Evolutionary conservation across 192 early-diverging fungal genomes (phyloP).

Genomic region (Linnemannia zychae): DNA sequence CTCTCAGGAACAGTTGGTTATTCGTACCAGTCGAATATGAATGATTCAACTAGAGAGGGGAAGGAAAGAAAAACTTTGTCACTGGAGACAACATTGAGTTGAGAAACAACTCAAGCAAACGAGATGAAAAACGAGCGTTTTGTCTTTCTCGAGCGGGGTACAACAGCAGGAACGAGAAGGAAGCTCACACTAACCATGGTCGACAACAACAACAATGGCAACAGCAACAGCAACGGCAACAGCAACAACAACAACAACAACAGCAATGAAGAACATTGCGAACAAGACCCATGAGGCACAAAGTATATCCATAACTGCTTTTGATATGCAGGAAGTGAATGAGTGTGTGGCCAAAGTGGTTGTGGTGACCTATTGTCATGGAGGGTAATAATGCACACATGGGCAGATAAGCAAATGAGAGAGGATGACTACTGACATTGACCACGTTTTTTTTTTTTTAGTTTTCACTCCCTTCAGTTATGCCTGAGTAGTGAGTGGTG

Average conservation of each 20-base stretch:
- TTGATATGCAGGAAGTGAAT: background rate
- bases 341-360: too few relatives aligned
- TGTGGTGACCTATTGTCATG: too few relatives aligned
- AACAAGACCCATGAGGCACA: too few relatives aligned
- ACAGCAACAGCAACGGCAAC: background rate
- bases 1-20: constrained; percentile 7
- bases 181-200: background rate
- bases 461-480: background rate
- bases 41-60: too few relatives aligned
- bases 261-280: too few relatives aligned
- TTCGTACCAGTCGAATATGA: background rate
- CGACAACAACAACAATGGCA: background rate
- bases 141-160: background rate
- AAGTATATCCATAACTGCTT: background rate
- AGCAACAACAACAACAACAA: too few relatives aligned
- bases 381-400: background rate
- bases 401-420: background rate
- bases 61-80: background rate
- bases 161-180: background rate
- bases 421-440: background rate
- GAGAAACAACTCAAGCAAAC: background rate
- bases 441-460: constrained; percentile 5
- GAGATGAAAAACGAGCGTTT: background rate
- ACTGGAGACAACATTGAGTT: background rate
- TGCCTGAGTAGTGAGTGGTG: too few relatives aligned